These are phyloP conservation scores for Dioscorea alata DNA, from an alignment of 106 monocot genomes.

Conservation along the genomic window DNA sequence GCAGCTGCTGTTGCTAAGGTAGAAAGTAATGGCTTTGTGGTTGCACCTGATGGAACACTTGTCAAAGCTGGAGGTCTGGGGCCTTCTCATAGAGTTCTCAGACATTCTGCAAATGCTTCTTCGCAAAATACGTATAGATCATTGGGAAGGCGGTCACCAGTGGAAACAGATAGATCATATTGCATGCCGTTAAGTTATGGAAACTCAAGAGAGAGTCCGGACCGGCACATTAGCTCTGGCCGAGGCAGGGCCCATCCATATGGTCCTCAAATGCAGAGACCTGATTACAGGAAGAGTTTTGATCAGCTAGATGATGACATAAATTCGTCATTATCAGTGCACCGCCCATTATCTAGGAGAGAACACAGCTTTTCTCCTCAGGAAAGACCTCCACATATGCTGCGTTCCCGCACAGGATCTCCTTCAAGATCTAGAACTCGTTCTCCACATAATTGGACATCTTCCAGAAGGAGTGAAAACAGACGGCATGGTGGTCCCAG, in stretches of 20 bases:
- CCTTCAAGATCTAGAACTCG: constrained; percentile 72
- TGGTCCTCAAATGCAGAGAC: constrained; percentile 14
- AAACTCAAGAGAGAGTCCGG: constrained; percentile 42
- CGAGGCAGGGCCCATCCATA: constrained; percentile 27
- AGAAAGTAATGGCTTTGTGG: constrained; percentile 80
- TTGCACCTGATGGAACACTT: constrained; percentile 84
- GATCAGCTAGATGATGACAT: constrained; percentile 19
- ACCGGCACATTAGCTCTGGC: constrained; percentile 15
- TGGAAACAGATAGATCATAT: constrained; percentile 32
- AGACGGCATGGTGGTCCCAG: constrained; percentile 18
- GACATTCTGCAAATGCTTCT: constrained; percentile 20
- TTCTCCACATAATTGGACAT: constrained; percentile 55
- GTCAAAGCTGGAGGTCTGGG: constrained; percentile 38
- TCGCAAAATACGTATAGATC: constrained; percentile 11
- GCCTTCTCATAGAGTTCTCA: constrained; percentile 4
- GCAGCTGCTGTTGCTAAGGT: constrained; percentile 75
- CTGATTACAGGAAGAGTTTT: constrained; percentile 25
- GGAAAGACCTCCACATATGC: constrained; percentile 28
- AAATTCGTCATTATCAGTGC: constrained; percentile 11
- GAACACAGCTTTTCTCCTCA: constrained; percentile 49
- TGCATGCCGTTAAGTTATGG: constrained; percentile 11
- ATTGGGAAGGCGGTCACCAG: constrained; percentile 32
- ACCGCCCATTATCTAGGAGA: constrained; percentile 22
- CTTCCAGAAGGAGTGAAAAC: constrained; percentile 32
- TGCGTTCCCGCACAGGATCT: constrained; percentile 38